A percentile compares a stretch with the other conserved stretches of the same genome.
Evolutionary conservation across 805 yeast species (phyloP).

Genomic region (Candida oleophila): DNA sequence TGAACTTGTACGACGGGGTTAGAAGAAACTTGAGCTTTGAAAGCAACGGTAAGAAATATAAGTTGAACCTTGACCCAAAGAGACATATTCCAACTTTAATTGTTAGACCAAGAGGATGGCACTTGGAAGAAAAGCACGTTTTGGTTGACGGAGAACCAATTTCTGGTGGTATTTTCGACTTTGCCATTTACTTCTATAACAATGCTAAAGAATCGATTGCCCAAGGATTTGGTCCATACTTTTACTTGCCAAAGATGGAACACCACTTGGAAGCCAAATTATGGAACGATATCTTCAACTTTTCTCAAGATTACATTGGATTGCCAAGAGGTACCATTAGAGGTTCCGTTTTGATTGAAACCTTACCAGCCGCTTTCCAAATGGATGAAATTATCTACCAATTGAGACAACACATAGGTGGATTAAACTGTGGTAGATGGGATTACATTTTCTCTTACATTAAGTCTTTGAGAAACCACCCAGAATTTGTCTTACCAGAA

Average conservation of each 20-base stretch:
- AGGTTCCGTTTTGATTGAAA: slow-evolving; percentile 21
- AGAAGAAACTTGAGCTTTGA: slow-evolving; percentile 54
- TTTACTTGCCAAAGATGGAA: slow-evolving; percentile 22
- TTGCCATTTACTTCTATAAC: slow-evolving; percentile 61
- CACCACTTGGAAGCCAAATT: slow-evolving; percentile 21
- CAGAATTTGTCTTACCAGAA: slow-evolving; percentile 17
- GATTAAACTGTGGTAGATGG: slow-evolving; percentile 24
- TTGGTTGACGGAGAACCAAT: slow-evolving; percentile 73
- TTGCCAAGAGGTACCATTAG: slow-evolving; percentile 20
- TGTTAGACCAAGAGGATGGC: slow-evolving; percentile 91
- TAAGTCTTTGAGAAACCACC: slow-evolving; percentile 17
- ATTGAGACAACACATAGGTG: slow-evolving; percentile 18
- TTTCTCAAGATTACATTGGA: slow-evolving; percentile 16
- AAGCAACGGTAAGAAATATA: slow-evolving; percentile 44
- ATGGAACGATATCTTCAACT: slow-evolving; percentile 22
- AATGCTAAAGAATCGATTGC: slow-evolving; percentile 15
- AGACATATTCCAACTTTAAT: slow-evolving; percentile 72
- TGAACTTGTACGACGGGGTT: slow-evolving; percentile 72
- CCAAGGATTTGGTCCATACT: slow-evolving; percentile 19
- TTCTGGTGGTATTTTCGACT: slow-evolving; percentile 75
- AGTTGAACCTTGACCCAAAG: slow-evolving; percentile 44
- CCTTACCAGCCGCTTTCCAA: slow-evolving; percentile 22
- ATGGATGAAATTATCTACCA: slow-evolving; percentile 24
- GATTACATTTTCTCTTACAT: slow-evolving; percentile 21
- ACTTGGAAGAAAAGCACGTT: slow-evolving; percentile 72